Evolutionary conservation across 139 green algal genomes (phyloP), one percentile per base, ranked within the genome.

Genomic region (Micractinium conductrix): DNA sequence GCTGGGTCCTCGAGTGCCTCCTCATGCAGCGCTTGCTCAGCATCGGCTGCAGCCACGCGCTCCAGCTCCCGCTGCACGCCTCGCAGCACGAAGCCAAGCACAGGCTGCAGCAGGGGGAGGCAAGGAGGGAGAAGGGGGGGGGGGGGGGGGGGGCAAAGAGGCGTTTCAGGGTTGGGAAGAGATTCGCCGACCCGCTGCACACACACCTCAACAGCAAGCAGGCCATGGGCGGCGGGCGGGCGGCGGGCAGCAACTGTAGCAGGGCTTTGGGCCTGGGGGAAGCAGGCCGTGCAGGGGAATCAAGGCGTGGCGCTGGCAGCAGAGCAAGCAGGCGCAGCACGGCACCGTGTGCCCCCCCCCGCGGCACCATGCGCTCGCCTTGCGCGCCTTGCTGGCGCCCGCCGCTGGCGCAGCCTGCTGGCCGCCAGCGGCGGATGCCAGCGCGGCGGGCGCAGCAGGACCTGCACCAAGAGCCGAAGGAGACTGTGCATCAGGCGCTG

Each of bases 311-410:
- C 7, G 84, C 42, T 7, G 74, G 75, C 44, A 69, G 38, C 50
- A 88, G 58, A 21, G 75, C 78, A 35, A 75, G 84, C 24, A 75
- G 75, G 60, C 84, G 84, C 10, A 75, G 44, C 19, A 79, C n/a
- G n/a, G n/a, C n/a, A n/a, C n/a, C n/a, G n/a, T n/a, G n/a, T n/a
- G n/a, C n/a, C n/a, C n/a, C n/a, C n/a, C n/a, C n/a, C n/a, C n/a
- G n/a, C n/a, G n/a, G n/a, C n/a, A n/a, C n/a, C n/a, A n/a, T n/a
- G n/a, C n/a, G n/a, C n/a, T n/a, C n/a, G n/a, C n/a, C n/a, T n/a
- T n/a, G n/a, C n/a, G n/a, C n/a, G n/a, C n/a, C n/a, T n/a, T n/a
- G n/a, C n/a, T n/a, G n/a, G n/a, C n/a, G n/a, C n/a, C n/a, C n/a
- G n/a, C n/a, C n/a, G n/a, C n/a, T n/a, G n/a, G n/a, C n/a, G n/a